phyloP scores from a whole-genome alignment of 1,284 basidiomycete genomes.

The Hymenochaete sp. region DNA sequence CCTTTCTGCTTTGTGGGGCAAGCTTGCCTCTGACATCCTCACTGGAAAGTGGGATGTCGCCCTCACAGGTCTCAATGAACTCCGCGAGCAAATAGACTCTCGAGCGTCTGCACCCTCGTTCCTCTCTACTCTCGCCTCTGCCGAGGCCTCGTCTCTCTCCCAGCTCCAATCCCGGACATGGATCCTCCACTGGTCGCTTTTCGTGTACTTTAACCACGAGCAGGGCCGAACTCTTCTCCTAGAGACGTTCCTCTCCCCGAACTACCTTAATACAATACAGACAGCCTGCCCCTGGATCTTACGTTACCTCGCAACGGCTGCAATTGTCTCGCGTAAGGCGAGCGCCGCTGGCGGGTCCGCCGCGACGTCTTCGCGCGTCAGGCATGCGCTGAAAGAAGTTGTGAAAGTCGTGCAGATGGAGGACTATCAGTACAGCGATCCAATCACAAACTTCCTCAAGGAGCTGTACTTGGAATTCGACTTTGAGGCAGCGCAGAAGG shows the following conservation, averaged over 20 bases:
- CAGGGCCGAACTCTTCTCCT: slow-evolving; percentile 89
- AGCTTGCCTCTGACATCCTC: slow-evolving; percentile 93
- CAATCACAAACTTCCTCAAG: slow-evolving; percentile 88
- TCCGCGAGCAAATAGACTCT: slow-evolving; percentile 87
- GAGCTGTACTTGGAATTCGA: slow-evolving; percentile 92
- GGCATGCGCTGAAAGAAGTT: slow-evolving; percentile 80
- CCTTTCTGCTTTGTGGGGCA: slow-evolving; percentile 96
- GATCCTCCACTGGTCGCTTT: slow-evolving; percentile 97
- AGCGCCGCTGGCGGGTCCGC: slow-evolving; percentile 30
- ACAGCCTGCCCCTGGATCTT: slow-evolving; percentile 93
- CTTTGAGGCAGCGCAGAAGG: slow-evolving; percentile 81
- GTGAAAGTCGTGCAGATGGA: slow-evolving; percentile 89
- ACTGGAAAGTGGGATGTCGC: slow-evolving; percentile 93
- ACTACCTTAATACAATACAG: slow-evolving; percentile 98
- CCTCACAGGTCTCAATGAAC: slow-evolving; percentile 86
- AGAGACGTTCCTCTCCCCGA: slow-evolving; percentile 92
- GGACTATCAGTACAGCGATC: slow-evolving; percentile 92
- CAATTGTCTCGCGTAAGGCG: slow-evolving; percentile 80
- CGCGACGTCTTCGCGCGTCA: slow-evolving; percentile 60
- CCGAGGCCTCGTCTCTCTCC: slow-evolving; percentile 56
- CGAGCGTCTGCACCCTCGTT: slow-evolving; percentile 44
- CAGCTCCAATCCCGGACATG: slow-evolving; percentile 94
- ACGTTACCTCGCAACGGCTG: slow-evolving; percentile 89
- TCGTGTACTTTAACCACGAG: slow-evolving; percentile 97
- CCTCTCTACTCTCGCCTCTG: slow-evolving; percentile 35